Base-by-base conservation (phyloP, 306 rosid genomes). In the Glycyrrhiza uralensis region DNA sequence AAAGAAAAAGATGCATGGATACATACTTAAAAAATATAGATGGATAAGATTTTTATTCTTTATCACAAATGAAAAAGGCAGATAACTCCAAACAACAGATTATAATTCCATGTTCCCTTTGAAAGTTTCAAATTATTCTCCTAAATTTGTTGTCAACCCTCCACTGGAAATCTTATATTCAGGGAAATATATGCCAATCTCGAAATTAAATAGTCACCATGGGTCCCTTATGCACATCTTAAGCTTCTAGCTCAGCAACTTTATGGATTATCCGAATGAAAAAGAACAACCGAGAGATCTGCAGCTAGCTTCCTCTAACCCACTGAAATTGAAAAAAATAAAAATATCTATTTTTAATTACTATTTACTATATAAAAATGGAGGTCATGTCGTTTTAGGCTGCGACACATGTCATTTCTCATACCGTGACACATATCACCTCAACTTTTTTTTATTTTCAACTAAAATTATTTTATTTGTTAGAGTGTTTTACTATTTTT, bases 201-300 rank as follows among this genome's bases (percentile, higher is more conserved):
- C 77, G 45, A 74, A 77, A n/a, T n/a, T n/a, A n/a, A n/a, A 49
- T 77, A 36, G 46, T 38, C 75, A 47, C 63, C 61, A 41, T 56
- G 76, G 83, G 79, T 51, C 81, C 87, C 65, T 51, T 42, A 5
- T 54, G n/a, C 52, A 39, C 36, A 58, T 51, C n/a, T 78, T 59
- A 10, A 50, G 68, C 14, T 76, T 76, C 75, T 56, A 2, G 18
- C 46, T 75, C n/a, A 49, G 5, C 76, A 51, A 50, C 77, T 66
- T 71, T 46, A 29, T 52, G 44, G 45, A 71, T 60, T 7, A 59
- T 35, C 3, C 5, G 1, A 56, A 62, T 13, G 9, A 49, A 49
- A 66, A 60, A 30, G 15, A 69, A 18, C 29, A 47, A 35, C 9
- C 14, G 28, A 35, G 14, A 51, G 18, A 80, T 51, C 20, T 42